Conservation (phyloP, 352 stramenopile species). For the Phytophthora colocasiae region DNA sequence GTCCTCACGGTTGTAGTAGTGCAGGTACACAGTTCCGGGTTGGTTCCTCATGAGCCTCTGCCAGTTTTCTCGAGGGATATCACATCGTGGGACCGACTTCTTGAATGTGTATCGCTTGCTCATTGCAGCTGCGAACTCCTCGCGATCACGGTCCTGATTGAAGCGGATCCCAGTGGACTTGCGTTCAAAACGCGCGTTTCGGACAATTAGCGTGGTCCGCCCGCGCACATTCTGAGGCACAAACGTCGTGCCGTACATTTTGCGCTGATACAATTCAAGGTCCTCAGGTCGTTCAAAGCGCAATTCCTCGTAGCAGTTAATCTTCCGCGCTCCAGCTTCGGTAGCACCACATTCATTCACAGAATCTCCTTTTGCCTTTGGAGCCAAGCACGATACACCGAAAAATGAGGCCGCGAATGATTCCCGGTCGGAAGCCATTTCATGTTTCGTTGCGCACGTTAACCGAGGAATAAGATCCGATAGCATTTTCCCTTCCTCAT, state of each 20-base stretch:
- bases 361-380: conserved; percentile 26
- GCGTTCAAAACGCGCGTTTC: conserved; percentile 58
- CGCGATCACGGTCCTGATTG: conserved; percentile 63
- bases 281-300: conserved; percentile 46
- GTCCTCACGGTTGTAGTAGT: conserved; percentile 67
- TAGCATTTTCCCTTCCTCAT: conserved; percentile 28
- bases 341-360: conserved; percentile 2
- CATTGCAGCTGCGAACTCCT: conserved; percentile 53
- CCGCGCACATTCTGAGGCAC: conserved; percentile 53
- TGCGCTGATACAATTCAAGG: conserved; percentile 54
- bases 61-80: conserved; percentile 70
- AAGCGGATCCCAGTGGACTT: conserved; percentile 70
- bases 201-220: conserved; percentile 50
- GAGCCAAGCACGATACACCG: conserved; percentile 31
- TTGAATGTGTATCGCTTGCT: conserved; percentile 62
- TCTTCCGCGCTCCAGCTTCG: conserved; percentile 4
- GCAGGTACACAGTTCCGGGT: conserved; percentile 44
- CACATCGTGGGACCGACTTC: conserved; percentile 52
- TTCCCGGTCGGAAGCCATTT: conserved; percentile 35
- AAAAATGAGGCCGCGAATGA: conserved; percentile 42
- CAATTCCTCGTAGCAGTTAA: conserved; percentile 53
- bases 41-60: conserved; percentile 53
- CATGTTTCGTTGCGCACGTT: conserved; percentile 36
- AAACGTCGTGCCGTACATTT: conserved; percentile 66
- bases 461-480: conserved; percentile 41